phyloP scores from a whole-genome alignment of 768 basidiomycete species.

The Rhodotorula paludigena region DNA sequence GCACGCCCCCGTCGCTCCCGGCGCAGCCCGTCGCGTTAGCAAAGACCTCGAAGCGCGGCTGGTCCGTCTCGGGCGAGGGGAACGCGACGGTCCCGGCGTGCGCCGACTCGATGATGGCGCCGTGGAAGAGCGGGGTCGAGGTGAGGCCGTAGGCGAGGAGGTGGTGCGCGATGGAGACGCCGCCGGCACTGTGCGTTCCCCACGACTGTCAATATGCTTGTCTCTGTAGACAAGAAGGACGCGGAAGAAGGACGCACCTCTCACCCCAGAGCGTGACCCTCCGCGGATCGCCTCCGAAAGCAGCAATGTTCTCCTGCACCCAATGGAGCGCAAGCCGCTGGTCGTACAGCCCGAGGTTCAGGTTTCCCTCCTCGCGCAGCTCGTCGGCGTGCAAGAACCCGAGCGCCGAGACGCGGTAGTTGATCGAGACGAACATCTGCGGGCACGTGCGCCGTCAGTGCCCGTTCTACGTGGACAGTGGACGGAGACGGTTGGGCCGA shows the following conservation, averaged over 20 bases:
- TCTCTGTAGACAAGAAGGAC: background rate
- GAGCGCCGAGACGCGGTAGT: constrained; percentile 35
- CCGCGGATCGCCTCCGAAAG: constrained; percentile 61
- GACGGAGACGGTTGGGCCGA: too few species aligned
- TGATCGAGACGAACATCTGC: constrained; percentile 30
- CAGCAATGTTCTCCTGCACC: constrained; percentile 60
- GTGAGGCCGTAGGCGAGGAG: constrained; percentile 26
- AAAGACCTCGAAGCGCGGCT: constrained; percentile 6
- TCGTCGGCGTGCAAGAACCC: constrained; percentile 27
- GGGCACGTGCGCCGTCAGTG: too few species aligned
- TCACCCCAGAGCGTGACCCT: constrained; percentile 50
- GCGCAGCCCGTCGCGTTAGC: constrained; percentile 26
- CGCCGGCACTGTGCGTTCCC: constrained; percentile 32
- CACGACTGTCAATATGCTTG: too few species aligned
- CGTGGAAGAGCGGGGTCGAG: constrained; percentile 29
- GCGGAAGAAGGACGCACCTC: background rate
- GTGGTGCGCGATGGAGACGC: constrained; percentile 7
- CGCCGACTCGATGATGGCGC: constrained; percentile 33
- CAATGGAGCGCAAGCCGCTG: constrained; percentile 56
- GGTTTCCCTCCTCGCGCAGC: constrained; percentile 11
- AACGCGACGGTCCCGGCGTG: background rate
- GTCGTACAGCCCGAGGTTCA: constrained; percentile 30
- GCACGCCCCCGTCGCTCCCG: background rate
- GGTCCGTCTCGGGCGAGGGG: background rate
- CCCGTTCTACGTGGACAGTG: too few species aligned